Evolutionary conservation across 208 protist genomes (phyloP).

Genomic region (Porcisia hertigi): DNA sequence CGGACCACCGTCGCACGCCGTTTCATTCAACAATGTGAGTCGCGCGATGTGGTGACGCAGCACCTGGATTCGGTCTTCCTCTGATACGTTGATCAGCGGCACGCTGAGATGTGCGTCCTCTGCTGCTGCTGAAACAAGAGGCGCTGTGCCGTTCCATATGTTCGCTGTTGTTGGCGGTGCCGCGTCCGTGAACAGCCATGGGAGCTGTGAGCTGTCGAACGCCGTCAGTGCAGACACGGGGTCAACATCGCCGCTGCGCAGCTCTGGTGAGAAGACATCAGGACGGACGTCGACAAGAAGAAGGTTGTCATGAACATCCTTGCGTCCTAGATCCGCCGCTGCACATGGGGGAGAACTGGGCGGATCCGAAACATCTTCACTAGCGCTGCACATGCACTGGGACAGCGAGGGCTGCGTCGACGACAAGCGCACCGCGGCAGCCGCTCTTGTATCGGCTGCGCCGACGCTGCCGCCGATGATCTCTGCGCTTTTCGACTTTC

Average conservation of each 20-base stretch:
- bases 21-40: constrained; percentile 32
- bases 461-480: neutral
- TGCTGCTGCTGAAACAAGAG: neutral
- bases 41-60: constrained; percentile 68
- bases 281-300: constrained; percentile 57
- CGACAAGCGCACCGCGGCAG: neutral
- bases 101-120: constrained; percentile 25
- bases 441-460: constrained; percentile 10
- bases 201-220: constrained; percentile 30
- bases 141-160: constrained; percentile 16
- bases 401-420: neutral
- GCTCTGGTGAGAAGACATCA: constrained; percentile 68
- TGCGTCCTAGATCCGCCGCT: neutral
- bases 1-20: constrained; percentile 39
- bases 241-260: constrained; percentile 31
- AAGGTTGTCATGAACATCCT: constrained; percentile 8
- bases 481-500: neutral
- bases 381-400: neutral
- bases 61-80: constrained; percentile 42
- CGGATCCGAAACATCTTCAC: neutral
- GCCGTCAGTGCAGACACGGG: constrained; percentile 18
- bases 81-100: constrained; percentile 36
- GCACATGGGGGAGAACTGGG: neutral
- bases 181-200: constrained; percentile 52
- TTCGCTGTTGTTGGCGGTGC: constrained; percentile 30